phyloP scores from a whole-genome alignment of 139 green algal genomes.

The Raphidocelis subcapitata region DNA sequence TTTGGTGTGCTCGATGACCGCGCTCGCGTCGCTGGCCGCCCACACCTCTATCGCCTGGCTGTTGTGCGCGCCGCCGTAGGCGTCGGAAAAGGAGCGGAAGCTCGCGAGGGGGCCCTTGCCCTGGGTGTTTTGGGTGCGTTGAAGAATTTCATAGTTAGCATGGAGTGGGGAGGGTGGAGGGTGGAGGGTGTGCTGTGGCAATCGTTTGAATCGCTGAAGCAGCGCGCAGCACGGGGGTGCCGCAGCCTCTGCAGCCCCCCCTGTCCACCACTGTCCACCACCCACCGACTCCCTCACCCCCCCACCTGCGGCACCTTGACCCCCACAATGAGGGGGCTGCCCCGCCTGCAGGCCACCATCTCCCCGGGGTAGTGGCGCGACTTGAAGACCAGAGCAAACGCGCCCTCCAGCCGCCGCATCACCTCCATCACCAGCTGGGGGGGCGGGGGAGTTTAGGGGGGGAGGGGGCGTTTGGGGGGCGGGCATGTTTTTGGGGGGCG shows the following conservation, averaged over 20 bases:
- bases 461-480: not conserved
- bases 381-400: slow-evolving; percentile 97
- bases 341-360: slow-evolving; percentile 95
- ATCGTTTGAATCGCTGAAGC: too few species aligned
- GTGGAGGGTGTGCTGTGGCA: too few species aligned
- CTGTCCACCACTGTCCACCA: too few species aligned
- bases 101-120: slow-evolving; percentile 4
- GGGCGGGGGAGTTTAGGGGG: not conserved
- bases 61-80: slow-evolving; percentile 43
- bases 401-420: slow-evolving; percentile 93
- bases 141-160: too few species aligned
- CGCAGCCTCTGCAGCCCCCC: too few species aligned
- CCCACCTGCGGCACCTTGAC: slow-evolving; percentile 43
- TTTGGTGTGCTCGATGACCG: slow-evolving; percentile 99
- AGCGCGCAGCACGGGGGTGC: too few species aligned
- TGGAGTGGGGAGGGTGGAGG: too few species aligned
- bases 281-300: too few species aligned
- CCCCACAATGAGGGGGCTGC: slow-evolving; percentile 91
- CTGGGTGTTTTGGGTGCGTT: too few species aligned
- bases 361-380: slow-evolving; percentile 91
- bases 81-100: slow-evolving; percentile 44
- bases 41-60: slow-evolving; percentile 83
- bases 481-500: not conserved
- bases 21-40: slow-evolving; percentile 91
- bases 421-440: slow-evolving; percentile 95